Conservation (phyloP, 345 rosid genomes). For the Citrus medica region DNA sequence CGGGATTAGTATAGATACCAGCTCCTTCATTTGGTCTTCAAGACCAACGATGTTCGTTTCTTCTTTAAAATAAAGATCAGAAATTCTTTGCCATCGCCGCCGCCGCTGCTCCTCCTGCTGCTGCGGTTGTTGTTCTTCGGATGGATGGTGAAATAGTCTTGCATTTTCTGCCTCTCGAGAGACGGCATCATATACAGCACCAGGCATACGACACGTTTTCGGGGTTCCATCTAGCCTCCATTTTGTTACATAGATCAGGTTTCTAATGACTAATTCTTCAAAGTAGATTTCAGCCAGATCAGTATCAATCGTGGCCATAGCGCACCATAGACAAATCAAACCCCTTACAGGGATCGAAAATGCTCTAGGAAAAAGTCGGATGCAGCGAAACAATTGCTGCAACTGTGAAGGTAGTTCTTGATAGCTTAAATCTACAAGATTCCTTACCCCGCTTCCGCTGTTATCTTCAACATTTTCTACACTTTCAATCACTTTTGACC, state of each 20-base stretch:
- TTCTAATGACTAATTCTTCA: slow-evolving; percentile 2
- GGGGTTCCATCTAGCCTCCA: slow-evolving; percentile 40
- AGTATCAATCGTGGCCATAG: not conserved
- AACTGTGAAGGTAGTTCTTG: slow-evolving; percentile 11
- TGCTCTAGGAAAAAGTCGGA: slow-evolving; percentile 31
- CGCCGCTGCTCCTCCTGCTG: too few relatives aligned
- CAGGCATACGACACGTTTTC: slow-evolving; percentile 17
- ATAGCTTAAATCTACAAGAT: slow-evolving; percentile 17
- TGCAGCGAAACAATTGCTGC: slow-evolving; percentile 31
- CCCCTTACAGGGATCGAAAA: slow-evolving; percentile 34
- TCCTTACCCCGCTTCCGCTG: not conserved
- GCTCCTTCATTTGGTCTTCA: not conserved
- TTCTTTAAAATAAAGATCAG: not conserved
- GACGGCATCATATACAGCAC: slow-evolving; percentile 9
- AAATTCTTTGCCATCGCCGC: not conserved
- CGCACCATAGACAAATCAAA: slow-evolving; percentile 31
- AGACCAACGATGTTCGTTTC: not conserved
- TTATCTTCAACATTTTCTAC: too few relatives aligned
- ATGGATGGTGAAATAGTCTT: slow-evolving; percentile 15
- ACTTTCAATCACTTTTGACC: not conserved
- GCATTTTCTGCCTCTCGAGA: not conserved
- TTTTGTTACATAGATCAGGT: slow-evolving; percentile 23
- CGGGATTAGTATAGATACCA: not conserved
- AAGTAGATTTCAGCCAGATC: slow-evolving; percentile 18
- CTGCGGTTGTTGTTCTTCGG: too few relatives aligned